A percentile compares a stretch with the other conserved stretches of the same genome.
Evolutionary conservation across 2,329 filamentous ascomycete species (phyloP).

Genomic region (Tolypocladium album): DNA sequence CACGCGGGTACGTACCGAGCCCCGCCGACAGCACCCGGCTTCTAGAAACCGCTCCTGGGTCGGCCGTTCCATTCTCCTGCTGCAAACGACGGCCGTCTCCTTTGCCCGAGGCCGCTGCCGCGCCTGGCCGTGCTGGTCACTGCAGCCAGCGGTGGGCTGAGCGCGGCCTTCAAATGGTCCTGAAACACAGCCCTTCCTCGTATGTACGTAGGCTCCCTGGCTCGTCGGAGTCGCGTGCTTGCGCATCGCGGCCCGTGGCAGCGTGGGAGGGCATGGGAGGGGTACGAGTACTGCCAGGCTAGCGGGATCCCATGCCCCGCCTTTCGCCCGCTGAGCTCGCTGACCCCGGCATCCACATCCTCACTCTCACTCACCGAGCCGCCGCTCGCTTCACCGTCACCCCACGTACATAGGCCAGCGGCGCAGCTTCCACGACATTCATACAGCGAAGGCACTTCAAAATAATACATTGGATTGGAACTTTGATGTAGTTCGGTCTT

Average conservation of each 20-base stretch:
- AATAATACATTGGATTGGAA: neutral
- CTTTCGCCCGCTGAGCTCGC: neutral
- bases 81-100: neutral
- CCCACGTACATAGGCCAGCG: neutral
- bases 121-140: neutral
- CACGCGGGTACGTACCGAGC: neutral
- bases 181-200: neutral
- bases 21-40: neutral
- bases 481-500: neutral
- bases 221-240: neutral
- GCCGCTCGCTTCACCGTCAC: neutral
- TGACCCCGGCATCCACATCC: neutral
- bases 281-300: neutral
- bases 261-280: neutral
- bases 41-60: neutral
- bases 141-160: neutral
- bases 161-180: neutral
- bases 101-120: neutral
- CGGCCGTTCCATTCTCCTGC: neutral
- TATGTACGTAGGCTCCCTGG: neutral
- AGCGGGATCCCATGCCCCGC: neutral
- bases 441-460: neutral
- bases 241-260: neutral
- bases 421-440: neutral
- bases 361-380: neutral